A percentile compares a stretch with the other conserved stretches of the same genome.
Conservation (phyloP, 768 basidiomycete species). For the Tulasnella calospora region DNA sequence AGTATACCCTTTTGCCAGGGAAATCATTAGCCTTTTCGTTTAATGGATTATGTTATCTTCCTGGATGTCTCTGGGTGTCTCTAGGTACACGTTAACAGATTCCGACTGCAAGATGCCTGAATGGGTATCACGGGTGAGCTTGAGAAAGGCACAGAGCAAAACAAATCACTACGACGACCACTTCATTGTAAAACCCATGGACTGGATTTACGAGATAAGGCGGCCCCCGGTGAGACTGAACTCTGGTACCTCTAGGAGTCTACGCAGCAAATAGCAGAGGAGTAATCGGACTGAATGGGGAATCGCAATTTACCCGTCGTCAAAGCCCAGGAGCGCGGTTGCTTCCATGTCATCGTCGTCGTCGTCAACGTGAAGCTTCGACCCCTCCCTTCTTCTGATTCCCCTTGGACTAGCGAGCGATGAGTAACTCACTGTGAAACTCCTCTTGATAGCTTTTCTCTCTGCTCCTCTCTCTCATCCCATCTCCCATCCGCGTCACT, state of each 20-base stretch:
- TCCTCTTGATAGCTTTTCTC: background rate
- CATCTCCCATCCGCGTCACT: background rate
- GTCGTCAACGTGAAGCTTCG: background rate
- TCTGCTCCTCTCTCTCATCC: background rate
- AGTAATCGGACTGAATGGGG: background rate
- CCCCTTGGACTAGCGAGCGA: background rate
- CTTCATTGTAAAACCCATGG: background rate
- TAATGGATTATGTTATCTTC: background rate
- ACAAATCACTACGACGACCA: background rate
- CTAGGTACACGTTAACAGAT: background rate
- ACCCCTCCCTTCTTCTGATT: background rate
- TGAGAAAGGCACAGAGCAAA: background rate
- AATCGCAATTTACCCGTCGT: background rate
- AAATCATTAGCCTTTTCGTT: background rate
- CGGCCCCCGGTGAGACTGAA: background rate
- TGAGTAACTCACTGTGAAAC: background rate
- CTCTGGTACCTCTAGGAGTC: background rate
- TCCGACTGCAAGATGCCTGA: background rate
- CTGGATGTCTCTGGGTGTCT: background rate
- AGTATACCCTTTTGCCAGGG: slow-evolving; percentile 1
- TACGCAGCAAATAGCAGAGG: background rate
- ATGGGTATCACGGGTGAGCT: background rate
- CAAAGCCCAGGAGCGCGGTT: background rate
- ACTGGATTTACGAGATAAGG: background rate
- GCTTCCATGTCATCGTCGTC: slow-evolving; percentile 1